Conservation (phyloP, 768 basidiomycete genomes). For the Sutorius australiensis region DNA sequence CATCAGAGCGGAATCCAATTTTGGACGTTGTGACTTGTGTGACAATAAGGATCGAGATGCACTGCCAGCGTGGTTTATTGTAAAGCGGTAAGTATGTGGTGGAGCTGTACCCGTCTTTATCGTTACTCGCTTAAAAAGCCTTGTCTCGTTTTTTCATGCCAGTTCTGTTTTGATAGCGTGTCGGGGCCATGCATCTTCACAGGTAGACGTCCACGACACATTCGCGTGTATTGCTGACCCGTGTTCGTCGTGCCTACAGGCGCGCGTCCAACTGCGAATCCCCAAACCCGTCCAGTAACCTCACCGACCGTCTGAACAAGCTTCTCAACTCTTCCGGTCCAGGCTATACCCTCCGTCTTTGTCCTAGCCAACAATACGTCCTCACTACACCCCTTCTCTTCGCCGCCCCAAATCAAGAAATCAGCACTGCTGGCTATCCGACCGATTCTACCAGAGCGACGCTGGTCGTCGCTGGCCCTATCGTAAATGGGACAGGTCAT, state of each 20-base stretch:
- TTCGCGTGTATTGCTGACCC: conserved; percentile 1
- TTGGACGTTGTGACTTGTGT: background rate
- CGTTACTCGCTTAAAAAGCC: background rate
- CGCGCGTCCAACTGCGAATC: conserved; percentile 24
- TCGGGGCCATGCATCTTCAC: conserved; percentile 13
- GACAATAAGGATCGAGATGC: background rate
- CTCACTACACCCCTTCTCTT: conserved; percentile 67
- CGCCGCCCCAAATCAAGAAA: conserved; percentile 68
- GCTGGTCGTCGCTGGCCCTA: conserved; percentile 64
- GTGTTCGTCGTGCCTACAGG: background rate
- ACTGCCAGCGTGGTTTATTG: background rate
- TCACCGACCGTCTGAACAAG: conserved; percentile 61
- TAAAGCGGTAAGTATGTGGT: background rate
- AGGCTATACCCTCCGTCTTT: conserved; percentile 65
- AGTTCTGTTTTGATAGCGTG: background rate
- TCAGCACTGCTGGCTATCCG: conserved; percentile 77
- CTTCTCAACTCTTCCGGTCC: conserved; percentile 62
- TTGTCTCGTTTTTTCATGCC: background rate
- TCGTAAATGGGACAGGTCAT: conserved; percentile 59
- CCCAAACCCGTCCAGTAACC: conserved; percentile 58
- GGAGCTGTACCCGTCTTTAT: background rate
- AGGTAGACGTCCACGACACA: conserved; percentile 7
- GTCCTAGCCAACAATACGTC: conserved; percentile 57
- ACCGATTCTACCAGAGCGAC: conserved; percentile 62
- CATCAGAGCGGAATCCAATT: background rate